Base-by-base conservation (phyloP, 345 rosid genomes). In the Citrus unshiu region DNA sequence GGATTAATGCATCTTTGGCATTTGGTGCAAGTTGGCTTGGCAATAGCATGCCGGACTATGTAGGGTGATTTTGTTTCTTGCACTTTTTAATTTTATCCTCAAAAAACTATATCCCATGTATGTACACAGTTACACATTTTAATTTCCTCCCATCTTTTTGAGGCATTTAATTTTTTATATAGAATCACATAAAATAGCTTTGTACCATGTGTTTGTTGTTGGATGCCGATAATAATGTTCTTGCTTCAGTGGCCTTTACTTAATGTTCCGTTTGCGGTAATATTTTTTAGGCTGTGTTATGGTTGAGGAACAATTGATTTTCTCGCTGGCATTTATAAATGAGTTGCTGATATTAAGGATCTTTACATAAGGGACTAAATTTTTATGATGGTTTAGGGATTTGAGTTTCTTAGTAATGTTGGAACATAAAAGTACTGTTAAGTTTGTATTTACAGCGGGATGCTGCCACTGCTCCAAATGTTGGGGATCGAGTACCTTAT, bases 401-500 rank as follows among this genome's bases (percentile, higher is more conserved):
- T 62, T 10, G 27, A 39, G 14, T 49, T 30, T 49, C 27, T 64
- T 58, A 70, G 63, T 14, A 73, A 37, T 49, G 66, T 37, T 65
- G 39, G 71, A 67, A 12, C 32, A 54, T 74, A 56, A 80, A 30
- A 37, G 63, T 77, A 63, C 62, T 78, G 35, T 70, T 82, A 51
- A 79, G 60, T 77, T 63, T 77, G 67, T 85, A 30, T 83, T 85
- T 79, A 84, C 89, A 96, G 99, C 88, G 99, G 79, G 97, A 96
- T 87, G 86, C 99, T 81, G 98, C 98, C 54, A 96, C 99, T 76
- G 99, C 98, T 30, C 99, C 99, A 83, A 94, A 86, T 86, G 95
- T 96, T 81, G 99, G 99, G 84, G 99, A 96, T 86, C 93, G 98
- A 35, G 99, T 96, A 57, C 98, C 98, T 2, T 96, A 91, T 81